Percentiles rank a stretch among this genome's conserved stretches.
Evolutionary conservation across 768 basidiomycete genomes (phyloP).

Genomic region (Glaciozyma antarctica): DNA sequence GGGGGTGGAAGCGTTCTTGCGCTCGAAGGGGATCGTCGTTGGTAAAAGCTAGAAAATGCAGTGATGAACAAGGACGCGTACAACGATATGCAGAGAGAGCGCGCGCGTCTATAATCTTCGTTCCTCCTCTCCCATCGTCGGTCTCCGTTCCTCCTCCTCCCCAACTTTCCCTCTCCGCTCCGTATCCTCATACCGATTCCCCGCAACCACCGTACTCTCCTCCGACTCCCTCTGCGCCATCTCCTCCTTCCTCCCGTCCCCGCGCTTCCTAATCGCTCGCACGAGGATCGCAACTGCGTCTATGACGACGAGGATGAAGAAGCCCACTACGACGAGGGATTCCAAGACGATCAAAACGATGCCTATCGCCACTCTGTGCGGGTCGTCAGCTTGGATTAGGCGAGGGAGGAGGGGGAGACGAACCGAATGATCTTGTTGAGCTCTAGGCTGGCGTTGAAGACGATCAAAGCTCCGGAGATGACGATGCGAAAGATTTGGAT

Average conservation of each 20-base stretch:
- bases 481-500: conserved; percentile 18
- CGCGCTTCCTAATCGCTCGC: not conserved
- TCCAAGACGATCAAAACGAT: conserved; percentile 26
- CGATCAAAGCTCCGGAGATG: conserved; percentile 24
- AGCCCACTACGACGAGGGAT: conserved; percentile 21
- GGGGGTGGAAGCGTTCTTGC: no score
- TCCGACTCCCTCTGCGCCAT: not conserved
- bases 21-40: no score
- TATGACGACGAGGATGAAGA: conserved; percentile 27
- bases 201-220: no score
- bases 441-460: conserved; percentile 19
- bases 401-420: not conserved
- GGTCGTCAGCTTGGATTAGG: not conserved
- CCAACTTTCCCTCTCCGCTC: no score
- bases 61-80: no score
- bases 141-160: no score
- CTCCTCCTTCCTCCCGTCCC: not conserved
- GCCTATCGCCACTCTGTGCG: conserved; percentile 27
- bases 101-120: no score
- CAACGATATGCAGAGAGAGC: no score
- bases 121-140: no score
- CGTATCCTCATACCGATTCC: no score
- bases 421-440: conserved; percentile 29
- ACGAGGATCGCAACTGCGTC: conserved; percentile 23
- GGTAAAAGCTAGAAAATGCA: no score